Conservation (phyloP, 768 basidiomycete species). For the Atractiella rhizophila region DNA sequence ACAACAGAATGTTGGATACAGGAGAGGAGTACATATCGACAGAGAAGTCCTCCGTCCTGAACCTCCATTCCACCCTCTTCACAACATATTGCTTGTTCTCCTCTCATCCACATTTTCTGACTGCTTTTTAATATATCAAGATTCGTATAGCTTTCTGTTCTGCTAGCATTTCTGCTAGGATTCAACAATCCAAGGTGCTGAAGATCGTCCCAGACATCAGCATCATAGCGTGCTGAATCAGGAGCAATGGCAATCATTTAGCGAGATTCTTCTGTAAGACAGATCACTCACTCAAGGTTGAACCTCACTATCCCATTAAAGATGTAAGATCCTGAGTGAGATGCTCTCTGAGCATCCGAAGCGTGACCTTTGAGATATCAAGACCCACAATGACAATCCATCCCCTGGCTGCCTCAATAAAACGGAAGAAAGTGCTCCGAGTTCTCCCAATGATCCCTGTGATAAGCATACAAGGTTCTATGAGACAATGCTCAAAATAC, state of each 20-base stretch:
- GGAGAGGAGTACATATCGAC: constrained; percentile 5
- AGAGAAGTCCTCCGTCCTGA: constrained; percentile 15
- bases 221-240: not conserved
- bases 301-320: constrained; percentile 47
- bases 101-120: not conserved
- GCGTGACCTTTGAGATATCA: constrained; percentile 21
- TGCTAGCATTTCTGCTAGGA: no score
- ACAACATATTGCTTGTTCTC: constrained; percentile 5
- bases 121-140: constrained; percentile 20
- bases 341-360: constrained; percentile 37
- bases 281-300: constrained; percentile 51
- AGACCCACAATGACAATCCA: constrained; percentile 22
- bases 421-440: constrained; percentile 24
- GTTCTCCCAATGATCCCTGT: constrained; percentile 5
- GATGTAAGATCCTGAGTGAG: constrained; percentile 46
- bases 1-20: no score
- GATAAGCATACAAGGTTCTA: not conserved
- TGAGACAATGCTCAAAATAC: constrained; percentile 1
- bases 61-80: constrained; percentile 10
- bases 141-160: constrained; percentile 11
- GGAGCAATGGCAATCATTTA: no score
- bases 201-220: constrained; percentile 17
- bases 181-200: no score
- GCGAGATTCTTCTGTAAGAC: no score
- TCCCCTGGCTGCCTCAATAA: constrained; percentile 23